Evolutionary conservation across 2,329 filamentous ascomycete species (phyloP).

Genomic region (Penicillium griseofulvum): DNA sequence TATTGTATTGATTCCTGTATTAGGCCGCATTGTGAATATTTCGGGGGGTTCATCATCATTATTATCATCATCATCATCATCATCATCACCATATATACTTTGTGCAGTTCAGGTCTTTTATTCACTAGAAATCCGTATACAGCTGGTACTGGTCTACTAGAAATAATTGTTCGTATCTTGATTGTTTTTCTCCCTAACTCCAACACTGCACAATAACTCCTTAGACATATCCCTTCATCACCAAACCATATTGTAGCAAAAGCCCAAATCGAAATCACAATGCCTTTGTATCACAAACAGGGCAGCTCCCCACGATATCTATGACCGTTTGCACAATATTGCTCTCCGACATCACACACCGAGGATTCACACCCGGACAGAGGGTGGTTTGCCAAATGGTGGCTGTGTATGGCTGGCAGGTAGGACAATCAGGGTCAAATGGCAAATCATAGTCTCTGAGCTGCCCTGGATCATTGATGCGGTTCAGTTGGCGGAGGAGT

Average conservation of each 20-base stretch:
- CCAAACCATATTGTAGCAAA: neutral
- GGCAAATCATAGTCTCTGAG: conserved; percentile 6
- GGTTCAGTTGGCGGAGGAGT: conserved; percentile 25
- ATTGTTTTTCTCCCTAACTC: neutral
- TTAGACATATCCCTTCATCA: neutral
- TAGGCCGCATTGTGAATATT: neutral
- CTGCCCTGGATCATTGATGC: conserved; percentile 30
- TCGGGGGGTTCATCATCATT: neutral
- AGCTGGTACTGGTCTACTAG: neutral
- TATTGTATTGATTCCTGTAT: neutral
- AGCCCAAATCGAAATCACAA: neutral
- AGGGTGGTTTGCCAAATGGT: neutral
- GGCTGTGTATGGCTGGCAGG: conserved; percentile 9
- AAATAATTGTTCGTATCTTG: neutral
- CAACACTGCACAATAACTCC: neutral
- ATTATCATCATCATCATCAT: neutral
- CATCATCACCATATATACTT: neutral
- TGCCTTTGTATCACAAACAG: neutral
- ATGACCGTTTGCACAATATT: conserved; percentile 16
- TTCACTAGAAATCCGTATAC: neutral
- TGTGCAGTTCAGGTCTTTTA: neutral
- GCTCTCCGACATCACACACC: neutral
- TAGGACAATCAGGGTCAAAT: conserved; percentile 8
- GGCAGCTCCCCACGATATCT: conserved; percentile 10
- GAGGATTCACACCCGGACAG: neutral